Base-by-base conservation (phyloP, 2,329 filamentous ascomycete genomes). In the Sarocladium strictum region DNA sequence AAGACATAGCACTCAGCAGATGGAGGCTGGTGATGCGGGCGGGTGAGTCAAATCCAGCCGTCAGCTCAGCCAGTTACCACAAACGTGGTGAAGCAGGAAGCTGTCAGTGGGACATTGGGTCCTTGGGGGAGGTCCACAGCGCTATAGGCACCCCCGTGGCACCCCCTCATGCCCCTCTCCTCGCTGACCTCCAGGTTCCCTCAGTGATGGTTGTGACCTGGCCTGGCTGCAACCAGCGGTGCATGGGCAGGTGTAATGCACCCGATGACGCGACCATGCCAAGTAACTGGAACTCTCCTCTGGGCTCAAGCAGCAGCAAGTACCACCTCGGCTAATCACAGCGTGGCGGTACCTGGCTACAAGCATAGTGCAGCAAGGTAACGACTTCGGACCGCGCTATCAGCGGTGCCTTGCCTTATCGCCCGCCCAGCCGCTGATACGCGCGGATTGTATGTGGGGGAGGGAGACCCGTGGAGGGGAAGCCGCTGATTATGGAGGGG, bases 391-490 rank as follows among this genome's bases (percentile, higher is more conserved):
- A 21, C 5, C 11, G 17, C 10, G 3, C 27, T 35, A 24, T 43
- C 47, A 35, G 29, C 17, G 47, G 47, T 51, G 47, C 47, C 47
- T 51, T 51, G 47, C 47, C 47, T 51, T 51, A 51, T 35, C 47
- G 47, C 47, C 23, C 19, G 7, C 19, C 17, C 38, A 19, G 47
- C 47, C 29, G 47, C 47, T 51, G 47, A 51, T 51, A 51, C 24
- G 43, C 43, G 43, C 40, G 10, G 9, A 5, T n/a, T n/a, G n/a
- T n/a, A n/a, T 19, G 23, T 27, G 43, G 10, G 21, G n/a, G 21
- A 6, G 21, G 6, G 10, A 9, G 10, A 15, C 17, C n/a, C 19
- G 43, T 47, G 43, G 43, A 23, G 43, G 43, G 21, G 43, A n/a
- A 23, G 27, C 5, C 27, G 27, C 47, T 23, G 29, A 33, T 21